phyloP scores from a whole-genome alignment of 148 eudicot species.

The Rhododendron henanense region DNA sequence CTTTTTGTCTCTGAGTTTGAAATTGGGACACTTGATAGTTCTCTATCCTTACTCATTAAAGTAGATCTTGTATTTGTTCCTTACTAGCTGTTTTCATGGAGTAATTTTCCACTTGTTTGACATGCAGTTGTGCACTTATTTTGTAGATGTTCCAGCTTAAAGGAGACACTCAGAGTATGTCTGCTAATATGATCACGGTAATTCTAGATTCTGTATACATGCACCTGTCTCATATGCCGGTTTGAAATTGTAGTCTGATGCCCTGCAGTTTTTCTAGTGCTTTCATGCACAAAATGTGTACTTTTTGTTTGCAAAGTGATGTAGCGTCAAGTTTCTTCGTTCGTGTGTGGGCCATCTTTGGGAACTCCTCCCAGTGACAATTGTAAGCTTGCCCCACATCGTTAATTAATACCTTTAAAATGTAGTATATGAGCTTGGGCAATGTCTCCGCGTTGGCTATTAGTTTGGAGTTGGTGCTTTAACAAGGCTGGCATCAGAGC shows the following conservation, averaged over 20 bases:
- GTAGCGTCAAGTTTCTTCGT: background rate
- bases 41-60: background rate
- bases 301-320: background rate
- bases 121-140: constrained; percentile 65
- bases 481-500: background rate
- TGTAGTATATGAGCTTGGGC: background rate
- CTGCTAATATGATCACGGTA: constrained; percentile 78
- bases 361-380: background rate
- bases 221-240: background rate
- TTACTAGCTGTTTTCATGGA: constrained; percentile 20
- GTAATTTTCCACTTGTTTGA: constrained; percentile 50
- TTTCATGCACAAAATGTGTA: background rate
- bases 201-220: background rate
- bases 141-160: constrained; percentile 71
- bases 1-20: background rate
- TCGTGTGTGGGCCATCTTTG: background rate
- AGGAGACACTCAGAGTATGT: constrained; percentile 42
- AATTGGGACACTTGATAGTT: background rate
- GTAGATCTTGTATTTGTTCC: background rate
- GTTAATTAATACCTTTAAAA: background rate
- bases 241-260: background rate
- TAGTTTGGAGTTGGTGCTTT: background rate
- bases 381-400: background rate
- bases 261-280: background rate
- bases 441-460: background rate